Percentiles rank a stretch among this genome's conserved stretches.
These are phyloP conservation scores for Pseudogymnoascus sp. DNA, from an alignment of 2,329 filamentous ascomycete genomes.

Conservation along the genomic window DNA sequence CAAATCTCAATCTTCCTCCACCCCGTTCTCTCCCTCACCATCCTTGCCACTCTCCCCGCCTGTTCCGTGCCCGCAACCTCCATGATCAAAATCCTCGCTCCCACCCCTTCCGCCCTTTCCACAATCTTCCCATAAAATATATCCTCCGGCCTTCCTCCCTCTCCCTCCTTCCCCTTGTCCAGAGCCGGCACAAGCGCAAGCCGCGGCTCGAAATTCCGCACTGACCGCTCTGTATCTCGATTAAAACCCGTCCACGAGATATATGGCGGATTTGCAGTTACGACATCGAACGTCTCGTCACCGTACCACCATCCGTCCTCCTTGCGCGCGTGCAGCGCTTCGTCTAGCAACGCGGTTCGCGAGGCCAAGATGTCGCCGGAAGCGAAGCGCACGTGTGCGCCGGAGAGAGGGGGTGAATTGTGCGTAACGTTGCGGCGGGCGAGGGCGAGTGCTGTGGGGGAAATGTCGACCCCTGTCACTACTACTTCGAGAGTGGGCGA, in stretches of 20 bases:
- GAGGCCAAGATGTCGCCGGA: slow-evolving; percentile 37
- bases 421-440: slow-evolving; percentile 54
- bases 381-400: neutral
- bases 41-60: slow-evolving; percentile 51
- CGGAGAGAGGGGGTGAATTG: neutral
- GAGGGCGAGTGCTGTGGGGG: slow-evolving; percentile 53
- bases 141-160: slow-evolving; percentile 32
- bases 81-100: slow-evolving; percentile 51
- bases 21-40: slow-evolving; percentile 32
- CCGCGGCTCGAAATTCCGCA: slow-evolving; percentile 72
- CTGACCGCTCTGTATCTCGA: slow-evolving; percentile 59
- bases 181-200: slow-evolving; percentile 63
- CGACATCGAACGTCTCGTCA: slow-evolving; percentile 34
- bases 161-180: neutral
- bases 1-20: slow-evolving; percentile 52
- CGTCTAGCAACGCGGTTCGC: neutral
- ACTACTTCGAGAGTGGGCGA: slow-evolving; percentile 37
- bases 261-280: slow-evolving; percentile 89
- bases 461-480: slow-evolving; percentile 72
- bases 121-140: slow-evolving; percentile 63
- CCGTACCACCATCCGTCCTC: neutral
- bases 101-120: slow-evolving; percentile 40
- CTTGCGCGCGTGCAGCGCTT: neutral
- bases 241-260: slow-evolving; percentile 59
- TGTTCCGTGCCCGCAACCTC: slow-evolving; percentile 67